Evolutionary conservation across 805 yeast genomes (phyloP).

Genomic region (Candida maltosa): DNA sequence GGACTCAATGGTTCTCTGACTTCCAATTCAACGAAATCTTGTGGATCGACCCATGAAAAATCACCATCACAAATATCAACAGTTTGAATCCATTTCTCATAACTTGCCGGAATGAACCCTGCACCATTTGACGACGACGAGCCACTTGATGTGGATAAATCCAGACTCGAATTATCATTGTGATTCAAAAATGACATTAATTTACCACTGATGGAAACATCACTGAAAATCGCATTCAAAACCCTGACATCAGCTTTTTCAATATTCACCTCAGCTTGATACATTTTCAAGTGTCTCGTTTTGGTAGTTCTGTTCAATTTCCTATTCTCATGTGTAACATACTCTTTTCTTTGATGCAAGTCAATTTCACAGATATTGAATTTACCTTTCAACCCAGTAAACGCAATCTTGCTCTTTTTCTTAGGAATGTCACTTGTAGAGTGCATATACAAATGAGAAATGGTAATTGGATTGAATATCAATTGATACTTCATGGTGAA

Average conservation of each 20-base stretch:
- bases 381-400: slow-evolving; percentile 38
- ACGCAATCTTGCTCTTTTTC: slow-evolving; percentile 21
- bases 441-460: slow-evolving; percentile 35
- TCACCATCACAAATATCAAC: slow-evolving; percentile 26
- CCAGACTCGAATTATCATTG: too few relatives aligned
- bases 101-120: slow-evolving; percentile 4
- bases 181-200: slow-evolving; percentile 17
- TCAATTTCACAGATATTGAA: slow-evolving; percentile 32
- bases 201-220: slow-evolving; percentile 37
- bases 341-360: slow-evolving; percentile 36
- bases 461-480: slow-evolving; percentile 35
- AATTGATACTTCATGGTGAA: slow-evolving; percentile 40
- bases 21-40: slow-evolving; percentile 75
- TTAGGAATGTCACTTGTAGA: slow-evolving; percentile 18
- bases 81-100: slow-evolving; percentile 20
- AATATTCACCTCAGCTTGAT: slow-evolving; percentile 68
- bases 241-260: slow-evolving; percentile 67
- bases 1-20: slow-evolving; percentile 37
- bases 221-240: slow-evolving; percentile 61
- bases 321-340: slow-evolving; percentile 35
- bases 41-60: slow-evolving; percentile 65
- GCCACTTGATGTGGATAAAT: not conserved
- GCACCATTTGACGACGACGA: not conserved
- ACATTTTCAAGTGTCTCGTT: slow-evolving; percentile 53
- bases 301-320: slow-evolving; percentile 33